Conservation (phyloP, 2,329 filamentous ascomycete genomes). For the Zalaria sp. region DNA sequence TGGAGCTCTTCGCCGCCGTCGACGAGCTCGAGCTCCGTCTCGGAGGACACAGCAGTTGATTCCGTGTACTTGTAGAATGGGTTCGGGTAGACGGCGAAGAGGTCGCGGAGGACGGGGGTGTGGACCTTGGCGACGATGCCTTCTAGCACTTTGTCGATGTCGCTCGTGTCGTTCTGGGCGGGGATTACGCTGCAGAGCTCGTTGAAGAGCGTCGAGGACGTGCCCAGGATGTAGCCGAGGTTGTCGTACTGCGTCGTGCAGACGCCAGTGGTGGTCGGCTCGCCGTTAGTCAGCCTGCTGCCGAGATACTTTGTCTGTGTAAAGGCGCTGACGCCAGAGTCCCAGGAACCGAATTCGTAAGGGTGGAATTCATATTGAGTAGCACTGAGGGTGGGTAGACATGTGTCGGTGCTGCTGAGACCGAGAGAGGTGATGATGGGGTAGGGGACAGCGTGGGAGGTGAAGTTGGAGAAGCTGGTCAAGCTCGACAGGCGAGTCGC, state of each 20-base stretch:
- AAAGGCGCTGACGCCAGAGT: slow-evolving; percentile 46
- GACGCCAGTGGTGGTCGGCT: slow-evolving; percentile 21
- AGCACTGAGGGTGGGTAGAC: slow-evolving; percentile 31
- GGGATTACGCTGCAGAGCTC: slow-evolving; percentile 14
- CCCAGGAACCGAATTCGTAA: slow-evolving; percentile 53
- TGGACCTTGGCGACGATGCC: slow-evolving; percentile 17
- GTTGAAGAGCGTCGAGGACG: slow-evolving; percentile 29
- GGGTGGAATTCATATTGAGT: slow-evolving; percentile 53
- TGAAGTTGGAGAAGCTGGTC: slow-evolving; percentile 24
- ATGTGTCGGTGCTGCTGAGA: slow-evolving; percentile 22
- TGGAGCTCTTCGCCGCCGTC: slow-evolving; percentile 38
- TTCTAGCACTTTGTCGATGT: slow-evolving; percentile 12
- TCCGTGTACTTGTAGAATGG: slow-evolving; percentile 39
- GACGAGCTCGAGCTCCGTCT: slow-evolving; percentile 29
- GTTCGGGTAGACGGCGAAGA: slow-evolving; percentile 45
- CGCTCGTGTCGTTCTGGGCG: slow-evolving; percentile 9
- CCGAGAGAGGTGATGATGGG: slow-evolving; percentile 31
- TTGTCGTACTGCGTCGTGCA: slow-evolving; percentile 36
- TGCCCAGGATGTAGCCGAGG: slow-evolving; percentile 33
- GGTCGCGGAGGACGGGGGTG: slow-evolving; percentile 16
- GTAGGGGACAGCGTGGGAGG: slow-evolving; percentile 23
- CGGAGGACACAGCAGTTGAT: slow-evolving; percentile 25
- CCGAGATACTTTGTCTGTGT: slow-evolving; percentile 46
- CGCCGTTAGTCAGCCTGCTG: slow-evolving; percentile 41
- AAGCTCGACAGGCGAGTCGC: slow-evolving; percentile 20